phyloP scores from a whole-genome alignment of 352 stramenopile species.

The Phytophthora podocarpi region DNA sequence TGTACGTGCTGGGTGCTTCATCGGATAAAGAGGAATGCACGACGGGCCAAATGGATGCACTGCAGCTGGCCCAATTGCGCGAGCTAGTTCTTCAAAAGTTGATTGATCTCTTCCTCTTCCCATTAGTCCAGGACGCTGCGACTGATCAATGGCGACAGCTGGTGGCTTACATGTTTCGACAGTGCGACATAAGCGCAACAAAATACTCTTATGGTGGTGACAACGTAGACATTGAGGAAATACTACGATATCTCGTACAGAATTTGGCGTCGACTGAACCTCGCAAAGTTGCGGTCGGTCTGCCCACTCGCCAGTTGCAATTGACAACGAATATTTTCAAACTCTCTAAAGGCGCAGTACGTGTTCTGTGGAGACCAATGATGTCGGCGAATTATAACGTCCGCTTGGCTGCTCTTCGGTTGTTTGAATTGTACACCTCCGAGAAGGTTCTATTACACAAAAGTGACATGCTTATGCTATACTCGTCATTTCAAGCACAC shows the following conservation, averaged over 20 bases:
- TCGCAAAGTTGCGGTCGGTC: slow-evolving; percentile 24
- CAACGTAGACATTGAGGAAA: slow-evolving; percentile 58
- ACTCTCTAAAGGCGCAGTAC: slow-evolving; percentile 68
- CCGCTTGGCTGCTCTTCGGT: slow-evolving; percentile 57
- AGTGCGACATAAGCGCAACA: slow-evolving; percentile 33
- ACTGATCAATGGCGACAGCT: slow-evolving; percentile 70
- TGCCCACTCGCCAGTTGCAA: slow-evolving; percentile 36
- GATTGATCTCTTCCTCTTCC: slow-evolving; percentile 73
- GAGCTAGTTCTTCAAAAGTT: slow-evolving; percentile 70
- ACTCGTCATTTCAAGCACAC: slow-evolving; percentile 56
- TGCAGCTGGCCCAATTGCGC: slow-evolving; percentile 43
- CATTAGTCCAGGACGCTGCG: slow-evolving; percentile 30
- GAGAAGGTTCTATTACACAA: slow-evolving; percentile 67
- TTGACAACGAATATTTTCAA: slow-evolving; percentile 44
- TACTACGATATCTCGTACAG: slow-evolving; percentile 64
- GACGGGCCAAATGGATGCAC: slow-evolving; percentile 42
- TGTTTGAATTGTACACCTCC: slow-evolving; percentile 76
- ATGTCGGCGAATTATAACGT: slow-evolving; percentile 48
- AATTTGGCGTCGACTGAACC: slow-evolving; percentile 42
- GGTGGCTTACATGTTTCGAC: slow-evolving; percentile 66
- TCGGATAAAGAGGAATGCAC: slow-evolving; percentile 29
- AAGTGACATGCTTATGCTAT: slow-evolving; percentile 68
- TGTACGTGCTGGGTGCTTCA: slow-evolving; percentile 47
- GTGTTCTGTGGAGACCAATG: slow-evolving; percentile 71
- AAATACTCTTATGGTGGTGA: slow-evolving; percentile 7